These are phyloP conservation scores for Arthrocladium fulminans DNA, from an alignment of 2,329 filamentous ascomycete species.

Conservation along the genomic window DNA sequence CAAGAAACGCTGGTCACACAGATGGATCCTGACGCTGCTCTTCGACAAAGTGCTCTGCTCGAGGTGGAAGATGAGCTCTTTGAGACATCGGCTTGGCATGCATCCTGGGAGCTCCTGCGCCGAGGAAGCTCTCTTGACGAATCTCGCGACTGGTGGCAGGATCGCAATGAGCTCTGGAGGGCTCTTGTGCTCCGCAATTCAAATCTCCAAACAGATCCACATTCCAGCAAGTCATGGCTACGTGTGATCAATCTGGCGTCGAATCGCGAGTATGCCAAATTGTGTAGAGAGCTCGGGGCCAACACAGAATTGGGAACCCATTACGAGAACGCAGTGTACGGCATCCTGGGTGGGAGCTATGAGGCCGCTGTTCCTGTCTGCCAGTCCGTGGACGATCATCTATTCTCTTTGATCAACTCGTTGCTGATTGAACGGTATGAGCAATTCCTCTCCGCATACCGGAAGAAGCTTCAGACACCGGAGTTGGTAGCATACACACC, in stretches of 20 bases:
- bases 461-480: slow-evolving; percentile 40
- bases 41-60: slow-evolving; percentile 65
- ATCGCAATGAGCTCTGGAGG: slow-evolving; percentile 81
- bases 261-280: slow-evolving; percentile 18
- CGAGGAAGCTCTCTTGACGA: slow-evolving; percentile 66
- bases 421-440: slow-evolving; percentile 73
- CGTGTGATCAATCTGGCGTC: slow-evolving; percentile 21
- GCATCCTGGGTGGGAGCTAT: slow-evolving; percentile 77
- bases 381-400: slow-evolving; percentile 71
- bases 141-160: slow-evolving; percentile 77
- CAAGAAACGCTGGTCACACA: slow-evolving; percentile 65
- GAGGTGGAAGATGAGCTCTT: slow-evolving; percentile 79
- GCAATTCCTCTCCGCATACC: slow-evolving; percentile 46
- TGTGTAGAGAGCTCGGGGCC: slow-evolving; percentile 37
- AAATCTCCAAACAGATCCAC: slow-evolving; percentile 29
- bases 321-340: slow-evolving; percentile 85
- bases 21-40: slow-evolving; percentile 83
- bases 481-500: slow-evolving; percentile 12
- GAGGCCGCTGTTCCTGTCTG: slow-evolving; percentile 68
- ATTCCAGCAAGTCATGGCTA: slow-evolving; percentile 27
- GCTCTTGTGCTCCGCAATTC: slow-evolving; percentile 68
- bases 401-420: slow-evolving; percentile 85
- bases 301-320: slow-evolving; percentile 57
- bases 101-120: slow-evolving; percentile 87
- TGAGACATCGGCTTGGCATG: slow-evolving; percentile 82